Evolutionary conservation across 2,329 filamentous ascomycete species (phyloP), one percentile per base, ranked within the genome.

Genomic region (Pezicula radicicola): DNA sequence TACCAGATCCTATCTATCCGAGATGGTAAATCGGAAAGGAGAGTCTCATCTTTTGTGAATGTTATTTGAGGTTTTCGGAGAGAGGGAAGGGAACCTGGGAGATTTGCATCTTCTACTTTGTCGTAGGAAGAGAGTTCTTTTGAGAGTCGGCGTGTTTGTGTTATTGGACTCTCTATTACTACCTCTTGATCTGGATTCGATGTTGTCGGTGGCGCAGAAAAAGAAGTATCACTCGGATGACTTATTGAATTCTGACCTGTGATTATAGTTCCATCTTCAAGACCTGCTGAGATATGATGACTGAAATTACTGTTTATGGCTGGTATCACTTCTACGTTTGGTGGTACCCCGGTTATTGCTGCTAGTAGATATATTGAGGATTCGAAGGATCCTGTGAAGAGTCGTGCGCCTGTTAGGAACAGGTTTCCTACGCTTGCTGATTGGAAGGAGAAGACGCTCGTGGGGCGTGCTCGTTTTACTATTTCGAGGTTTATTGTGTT

Each of bases 281-380:
- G 77, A 0, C 88, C 87, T 2, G 91, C 93, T 6, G 88, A 91
- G 60, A 97, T 97, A 70, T 97, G 93, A 63, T 96, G 89, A 0
- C 90, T 90, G 73, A 97, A 97, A 68, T 96, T 97, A 56, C 88
- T 91, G 74, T 96, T 96, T 61, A 97, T 89, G 4, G 89, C 91
- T 0, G 93, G 94, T 15, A 97, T 83, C 0, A 97, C 91, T 0
- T 84, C 80, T 6, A 94, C 84, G 48, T 84, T 78, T 10, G 83
- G 79, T 0, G 91, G 88, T 1, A 97, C 88, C n/a, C 83, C 84
- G 64, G 92, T 96, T 57, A 97, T 89, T 60, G 87, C 88, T 47
- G 88, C 88, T 4, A 97, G 79, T 2, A 97, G 81, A 66, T 96
- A 96, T 56, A 97, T 94, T 40, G 91, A 90, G 6, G 88, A 89